These are phyloP conservation scores for Gillenia trifoliata DNA, from an alignment of 306 rosid genomes.

Conservation along the genomic window DNA sequence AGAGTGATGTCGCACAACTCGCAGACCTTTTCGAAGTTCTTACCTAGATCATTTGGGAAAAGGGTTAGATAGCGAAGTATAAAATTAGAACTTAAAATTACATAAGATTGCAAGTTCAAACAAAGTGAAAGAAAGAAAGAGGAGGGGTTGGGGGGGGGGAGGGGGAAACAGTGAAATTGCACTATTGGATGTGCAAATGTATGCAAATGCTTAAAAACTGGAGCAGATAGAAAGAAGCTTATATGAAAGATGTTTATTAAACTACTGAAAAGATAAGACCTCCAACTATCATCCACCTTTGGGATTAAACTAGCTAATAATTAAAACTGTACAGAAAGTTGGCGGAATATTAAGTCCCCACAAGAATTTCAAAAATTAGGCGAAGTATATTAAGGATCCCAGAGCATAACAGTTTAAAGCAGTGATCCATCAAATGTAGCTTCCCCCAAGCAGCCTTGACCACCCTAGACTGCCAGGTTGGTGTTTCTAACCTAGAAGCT, in stretches of 20 bases:
- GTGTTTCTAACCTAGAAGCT: background rate
- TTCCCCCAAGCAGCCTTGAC: background rate
- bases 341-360: background rate
- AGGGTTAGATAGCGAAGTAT: background rate
- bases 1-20: slow-evolving; percentile 83
- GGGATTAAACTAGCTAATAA: background rate
- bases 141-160: too few relatives aligned
- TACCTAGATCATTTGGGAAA: slow-evolving; percentile 38
- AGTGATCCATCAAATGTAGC: background rate
- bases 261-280: background rate
- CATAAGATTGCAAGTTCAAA: background rate
- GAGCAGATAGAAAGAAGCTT: background rate
- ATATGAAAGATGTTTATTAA: background rate
- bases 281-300: background rate
- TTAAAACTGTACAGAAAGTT: background rate
- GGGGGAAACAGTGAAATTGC: background rate
- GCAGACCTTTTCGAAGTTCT: slow-evolving; percentile 79
- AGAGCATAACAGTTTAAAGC: background rate
- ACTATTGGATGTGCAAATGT: background rate
- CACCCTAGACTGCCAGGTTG: background rate
- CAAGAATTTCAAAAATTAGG: background rate
- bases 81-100: background rate
- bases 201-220: background rate
- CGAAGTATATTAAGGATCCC: background rate
- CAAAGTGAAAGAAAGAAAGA: background rate